Percentiles rank a stretch among this genome's conserved stretches.
These are phyloP conservation scores for Cruciata laevipes DNA, from an alignment of 257 asterid species.

Conservation along the genomic window DNA sequence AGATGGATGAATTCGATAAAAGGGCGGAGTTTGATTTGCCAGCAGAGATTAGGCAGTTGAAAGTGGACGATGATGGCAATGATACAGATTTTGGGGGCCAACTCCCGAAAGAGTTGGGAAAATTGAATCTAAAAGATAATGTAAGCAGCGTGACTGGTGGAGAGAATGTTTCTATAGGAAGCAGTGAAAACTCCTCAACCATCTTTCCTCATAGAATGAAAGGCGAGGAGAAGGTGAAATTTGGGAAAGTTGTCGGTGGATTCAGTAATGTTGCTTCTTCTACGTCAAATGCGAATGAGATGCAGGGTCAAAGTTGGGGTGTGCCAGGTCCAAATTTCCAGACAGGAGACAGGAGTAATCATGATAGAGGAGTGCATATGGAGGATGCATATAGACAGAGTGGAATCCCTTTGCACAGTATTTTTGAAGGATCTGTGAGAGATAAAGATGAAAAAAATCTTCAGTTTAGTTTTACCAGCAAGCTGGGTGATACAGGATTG, in stretches of 20 bases:
- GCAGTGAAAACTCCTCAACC: conserved; percentile 10
- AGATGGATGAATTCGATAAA: conserved; percentile 23
- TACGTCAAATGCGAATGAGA: conserved; percentile 20
- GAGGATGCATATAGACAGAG: conserved; percentile 33
- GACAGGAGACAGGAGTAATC: conserved; percentile 29
- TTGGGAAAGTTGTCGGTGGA: conserved; percentile 16
- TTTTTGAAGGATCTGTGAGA: conserved; percentile 29
- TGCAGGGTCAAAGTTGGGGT: conserved; percentile 23
- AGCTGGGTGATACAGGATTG: conserved; percentile 30
- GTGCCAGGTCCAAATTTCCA: conserved; percentile 41
- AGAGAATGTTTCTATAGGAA: conserved; percentile 16
- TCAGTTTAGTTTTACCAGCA: conserved; percentile 49
- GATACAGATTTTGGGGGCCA: conserved; percentile 22
- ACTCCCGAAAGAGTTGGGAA: conserved; percentile 50
- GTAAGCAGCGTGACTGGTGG: conserved; percentile 19
- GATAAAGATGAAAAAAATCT: conserved; percentile 40
- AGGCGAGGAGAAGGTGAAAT: conserved; percentile 11
- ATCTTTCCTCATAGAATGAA: conserved; percentile 19
- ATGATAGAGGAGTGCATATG: conserved; percentile 17
- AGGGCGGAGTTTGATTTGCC: conserved; percentile 42
- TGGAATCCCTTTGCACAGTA: conserved; percentile 27
- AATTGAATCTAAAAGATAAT: conserved; percentile 44
- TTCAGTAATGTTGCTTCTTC: conserved; percentile 23
- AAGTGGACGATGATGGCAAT: conserved; percentile 32
- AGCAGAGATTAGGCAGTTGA: conserved; percentile 50